These are phyloP conservation scores for Tanacetum coccineum DNA, from an alignment of 129 eudicot genomes.

Conservation along the genomic window DNA sequence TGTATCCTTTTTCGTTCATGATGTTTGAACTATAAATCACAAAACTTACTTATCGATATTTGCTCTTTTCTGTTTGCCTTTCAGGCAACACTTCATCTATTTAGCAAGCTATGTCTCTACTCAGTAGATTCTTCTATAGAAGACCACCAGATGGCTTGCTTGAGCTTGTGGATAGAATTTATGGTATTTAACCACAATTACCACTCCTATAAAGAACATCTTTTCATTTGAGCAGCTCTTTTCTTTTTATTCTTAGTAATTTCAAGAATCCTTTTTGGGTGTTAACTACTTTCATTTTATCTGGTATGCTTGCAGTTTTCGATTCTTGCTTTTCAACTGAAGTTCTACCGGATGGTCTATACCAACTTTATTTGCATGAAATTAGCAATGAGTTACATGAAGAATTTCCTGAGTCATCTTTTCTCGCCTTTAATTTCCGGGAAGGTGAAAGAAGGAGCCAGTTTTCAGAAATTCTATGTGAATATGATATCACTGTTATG, in stretches of 20 bases:
- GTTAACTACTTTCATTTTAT: conserved; percentile 14
- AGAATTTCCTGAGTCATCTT: conserved; percentile 81
- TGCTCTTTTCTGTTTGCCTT: conserved; percentile 1
- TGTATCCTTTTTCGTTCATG: neutral
- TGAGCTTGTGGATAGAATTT: conserved; percentile 88
- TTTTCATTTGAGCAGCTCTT: conserved; percentile 9
- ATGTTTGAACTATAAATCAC: conserved; percentile 11
- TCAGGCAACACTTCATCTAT: conserved; percentile 30
- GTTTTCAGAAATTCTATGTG: conserved; percentile 82
- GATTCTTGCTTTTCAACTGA: conserved; percentile 98
- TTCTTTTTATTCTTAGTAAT: neutral
- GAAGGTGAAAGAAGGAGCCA: conserved; percentile 91
- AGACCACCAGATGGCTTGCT: conserved; percentile 98
- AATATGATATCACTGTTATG: conserved; percentile 84
- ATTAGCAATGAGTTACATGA: conserved; percentile 79
- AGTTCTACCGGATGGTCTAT: conserved; percentile 71
- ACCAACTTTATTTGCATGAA: conserved; percentile 85
- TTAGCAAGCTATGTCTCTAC: conserved; percentile 55
- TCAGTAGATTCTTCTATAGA: conserved; percentile 86
- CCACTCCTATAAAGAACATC: conserved; percentile 1
- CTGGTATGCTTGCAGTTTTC: conserved; percentile 62
- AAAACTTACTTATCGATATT: conserved; percentile 2
- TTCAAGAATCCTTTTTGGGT: neutral
- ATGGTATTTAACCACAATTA: conserved; percentile 49
- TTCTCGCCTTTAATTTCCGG: conserved; percentile 73